phyloP scores from a whole-genome alignment of 2,329 filamentous ascomycete genomes.

The Alternaria atra region DNA sequence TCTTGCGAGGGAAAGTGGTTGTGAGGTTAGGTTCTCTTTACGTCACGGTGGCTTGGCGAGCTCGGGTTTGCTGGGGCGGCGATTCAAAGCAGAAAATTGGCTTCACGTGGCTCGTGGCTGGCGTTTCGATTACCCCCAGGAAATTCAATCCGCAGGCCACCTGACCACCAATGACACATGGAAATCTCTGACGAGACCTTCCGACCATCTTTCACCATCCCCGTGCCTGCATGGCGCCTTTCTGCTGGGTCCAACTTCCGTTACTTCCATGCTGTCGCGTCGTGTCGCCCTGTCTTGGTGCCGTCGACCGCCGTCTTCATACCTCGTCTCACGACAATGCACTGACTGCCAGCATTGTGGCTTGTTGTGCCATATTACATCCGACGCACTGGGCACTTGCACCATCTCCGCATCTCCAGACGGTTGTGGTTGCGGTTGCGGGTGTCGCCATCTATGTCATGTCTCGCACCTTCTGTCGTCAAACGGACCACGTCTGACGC shows the following conservation, averaged over 20 bases:
- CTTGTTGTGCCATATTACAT: slow-evolving; percentile 19
- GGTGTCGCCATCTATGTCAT: slow-evolving; percentile 25
- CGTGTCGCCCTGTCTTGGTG: slow-evolving; percentile 17
- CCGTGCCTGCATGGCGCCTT: slow-evolving; percentile 32
- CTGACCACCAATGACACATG: slow-evolving; percentile 40
- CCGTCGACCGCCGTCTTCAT: slow-evolving; percentile 11
- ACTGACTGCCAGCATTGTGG: background rate
- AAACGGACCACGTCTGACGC: slow-evolving; percentile 4
- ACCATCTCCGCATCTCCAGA: slow-evolving; percentile 25
- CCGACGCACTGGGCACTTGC: slow-evolving; percentile 12
- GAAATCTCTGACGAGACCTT: slow-evolving; percentile 36
- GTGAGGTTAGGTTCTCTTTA: slow-evolving; percentile 33
- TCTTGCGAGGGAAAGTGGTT: slow-evolving; percentile 32
- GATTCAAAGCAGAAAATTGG: slow-evolving; percentile 25
- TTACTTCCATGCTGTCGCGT: slow-evolving; percentile 24
- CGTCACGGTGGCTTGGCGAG: slow-evolving; percentile 30
- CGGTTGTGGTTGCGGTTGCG: slow-evolving; percentile 10
- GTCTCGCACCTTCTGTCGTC: slow-evolving; percentile 37
- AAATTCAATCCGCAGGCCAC: slow-evolving; percentile 23
- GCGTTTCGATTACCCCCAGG: slow-evolving; percentile 28
- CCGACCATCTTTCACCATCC: slow-evolving; percentile 32
- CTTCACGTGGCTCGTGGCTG: slow-evolving; percentile 24
- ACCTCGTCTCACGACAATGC: slow-evolving; percentile 26
- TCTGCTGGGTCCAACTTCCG: slow-evolving; percentile 20
- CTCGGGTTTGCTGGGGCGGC: slow-evolving; percentile 15